These are phyloP conservation scores for Malassezia nana DNA, from an alignment of 1,284 basidiomycete species.

Conservation along the genomic window DNA sequence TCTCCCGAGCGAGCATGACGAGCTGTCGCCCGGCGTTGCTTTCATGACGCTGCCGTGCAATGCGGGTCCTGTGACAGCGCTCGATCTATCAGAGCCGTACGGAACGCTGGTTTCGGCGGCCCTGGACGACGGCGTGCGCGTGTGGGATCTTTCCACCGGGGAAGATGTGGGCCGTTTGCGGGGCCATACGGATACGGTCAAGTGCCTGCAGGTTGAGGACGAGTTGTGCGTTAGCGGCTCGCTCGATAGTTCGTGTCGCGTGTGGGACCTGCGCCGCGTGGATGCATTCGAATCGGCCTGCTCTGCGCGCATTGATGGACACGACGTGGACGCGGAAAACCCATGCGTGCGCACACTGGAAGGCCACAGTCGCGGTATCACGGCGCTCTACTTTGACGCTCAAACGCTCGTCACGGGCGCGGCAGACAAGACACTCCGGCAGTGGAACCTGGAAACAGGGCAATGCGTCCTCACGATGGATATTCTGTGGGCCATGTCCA, in stretches of 20 bases:
- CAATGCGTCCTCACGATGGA: conserved; percentile 99
- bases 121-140: conserved; percentile 57
- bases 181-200: conserved; percentile 54
- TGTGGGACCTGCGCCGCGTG: conserved; percentile 44
- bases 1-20: conserved; percentile 91
- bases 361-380: conserved; percentile 85
- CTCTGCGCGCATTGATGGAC: conserved; percentile 11
- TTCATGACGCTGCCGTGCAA: conserved; percentile 90
- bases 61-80: conserved; percentile 67
- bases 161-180: conserved; percentile 47
- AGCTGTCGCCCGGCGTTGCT: conserved; percentile 81
- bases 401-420: conserved; percentile 90
- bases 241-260: conserved; percentile 64
- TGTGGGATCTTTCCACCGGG: conserved; percentile 73
- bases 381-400: conserved; percentile 87
- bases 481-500: conserved; percentile 97
- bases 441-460: conserved; percentile 94
- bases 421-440: conserved; percentile 92
- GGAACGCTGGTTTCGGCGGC: conserved; percentile 74
- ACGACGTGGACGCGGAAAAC: conserved; percentile 30
- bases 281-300: conserved; percentile 37
- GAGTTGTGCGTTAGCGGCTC: conserved; percentile 82
- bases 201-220: conserved; percentile 86
- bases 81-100: conserved; percentile 95
- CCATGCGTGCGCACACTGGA: conserved; percentile 69